Evolutionary conservation across 768 basidiomycete species (phyloP).

Genomic region (Suillus luteus): DNA sequence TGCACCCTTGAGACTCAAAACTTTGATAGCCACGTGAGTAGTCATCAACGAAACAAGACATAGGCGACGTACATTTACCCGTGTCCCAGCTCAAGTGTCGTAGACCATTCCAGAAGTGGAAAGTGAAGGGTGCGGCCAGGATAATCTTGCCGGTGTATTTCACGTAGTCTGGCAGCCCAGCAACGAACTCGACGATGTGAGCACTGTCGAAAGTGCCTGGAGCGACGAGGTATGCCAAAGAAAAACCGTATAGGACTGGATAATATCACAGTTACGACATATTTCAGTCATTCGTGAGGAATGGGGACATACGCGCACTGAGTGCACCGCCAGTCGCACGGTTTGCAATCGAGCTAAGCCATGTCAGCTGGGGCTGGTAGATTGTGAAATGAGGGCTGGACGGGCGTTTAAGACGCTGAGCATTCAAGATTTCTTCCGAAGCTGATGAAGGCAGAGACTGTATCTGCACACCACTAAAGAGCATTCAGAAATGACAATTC

Average conservation of each 20-base stretch:
- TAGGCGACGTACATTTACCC: conserved; percentile 71
- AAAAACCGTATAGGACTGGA: conserved; percentile 85
- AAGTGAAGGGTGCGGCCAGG: conserved; percentile 86
- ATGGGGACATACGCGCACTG: conserved; percentile 61
- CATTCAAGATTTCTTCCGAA: conserved; percentile 70
- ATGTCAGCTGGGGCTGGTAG: conserved; percentile 94
- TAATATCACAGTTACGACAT: conserved; percentile 8
- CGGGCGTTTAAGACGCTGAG: conserved; percentile 86
- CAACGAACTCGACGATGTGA: conserved; percentile 71
- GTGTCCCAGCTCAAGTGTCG: conserved; percentile 91
- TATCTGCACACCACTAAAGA: conserved; percentile 57
- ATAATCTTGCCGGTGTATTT: conserved; percentile 78
- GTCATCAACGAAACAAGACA: neutral
- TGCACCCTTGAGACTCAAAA: conserved; percentile 76
- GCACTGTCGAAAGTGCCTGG: conserved; percentile 80
- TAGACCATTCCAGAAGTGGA: conserved; percentile 88
- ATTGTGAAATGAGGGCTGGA: conserved; percentile 95
- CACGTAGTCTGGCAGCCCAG: conserved; percentile 69
- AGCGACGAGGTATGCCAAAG: conserved; percentile 81
- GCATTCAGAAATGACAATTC: conserved; percentile 9
- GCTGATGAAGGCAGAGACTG: conserved; percentile 64
- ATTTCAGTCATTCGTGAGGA: neutral
- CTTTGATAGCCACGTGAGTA: conserved; percentile 40
- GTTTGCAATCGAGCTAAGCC: conserved; percentile 83
- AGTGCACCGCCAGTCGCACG: conserved; percentile 84